phyloP scores from a whole-genome alignment of 2,329 filamentous ascomycete species.

The Aspergillus puulaauensis region DNA sequence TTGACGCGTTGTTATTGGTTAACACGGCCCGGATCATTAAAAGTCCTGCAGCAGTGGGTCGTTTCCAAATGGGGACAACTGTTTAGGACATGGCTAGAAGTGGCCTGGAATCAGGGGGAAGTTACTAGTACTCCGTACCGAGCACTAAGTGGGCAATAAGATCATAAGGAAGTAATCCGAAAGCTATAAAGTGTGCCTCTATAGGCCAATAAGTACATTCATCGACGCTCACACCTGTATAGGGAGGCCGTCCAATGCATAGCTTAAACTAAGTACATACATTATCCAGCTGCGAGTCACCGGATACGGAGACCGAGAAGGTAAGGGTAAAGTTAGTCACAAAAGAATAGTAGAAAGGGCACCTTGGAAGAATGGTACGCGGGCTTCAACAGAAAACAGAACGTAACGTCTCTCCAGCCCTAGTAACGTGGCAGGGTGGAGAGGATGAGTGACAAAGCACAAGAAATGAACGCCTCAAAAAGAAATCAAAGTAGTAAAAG shows the following conservation, averaged over 20 bases:
- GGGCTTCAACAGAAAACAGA: slow-evolving; percentile 20
- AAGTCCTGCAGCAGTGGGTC: slow-evolving; percentile 17
- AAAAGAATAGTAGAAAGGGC: slow-evolving; percentile 14
- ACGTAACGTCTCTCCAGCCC: slow-evolving; percentile 33
- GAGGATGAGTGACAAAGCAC: slow-evolving; percentile 28
- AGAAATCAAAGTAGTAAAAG: slow-evolving; percentile 12
- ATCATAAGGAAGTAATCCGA: neutral
- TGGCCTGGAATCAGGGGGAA: neutral
- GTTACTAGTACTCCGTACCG: no score
- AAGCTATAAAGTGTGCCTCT: neutral
- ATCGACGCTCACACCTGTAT: slow-evolving; percentile 14
- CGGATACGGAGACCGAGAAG: slow-evolving; percentile 26
- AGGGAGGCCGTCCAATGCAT: slow-evolving; percentile 14
- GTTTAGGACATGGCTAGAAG: slow-evolving; percentile 11
- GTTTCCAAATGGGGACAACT: slow-evolving; percentile 17
- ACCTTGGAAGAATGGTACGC: slow-evolving; percentile 17
- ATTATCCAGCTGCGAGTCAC: slow-evolving; percentile 37
- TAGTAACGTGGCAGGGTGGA: slow-evolving; percentile 43
- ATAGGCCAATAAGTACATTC: slow-evolving; percentile 10
- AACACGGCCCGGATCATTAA: slow-evolving; percentile 18
- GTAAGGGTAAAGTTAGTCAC: slow-evolving; percentile 20
- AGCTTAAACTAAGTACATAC: slow-evolving; percentile 36
- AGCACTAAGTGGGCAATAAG: neutral
- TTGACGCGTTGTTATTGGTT: slow-evolving; percentile 26
- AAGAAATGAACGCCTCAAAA: slow-evolving; percentile 29